Evolutionary conservation across 805 yeast species (phyloP), one percentile per base, ranked within the genome.

Genomic region (Candida multigemmis): DNA sequence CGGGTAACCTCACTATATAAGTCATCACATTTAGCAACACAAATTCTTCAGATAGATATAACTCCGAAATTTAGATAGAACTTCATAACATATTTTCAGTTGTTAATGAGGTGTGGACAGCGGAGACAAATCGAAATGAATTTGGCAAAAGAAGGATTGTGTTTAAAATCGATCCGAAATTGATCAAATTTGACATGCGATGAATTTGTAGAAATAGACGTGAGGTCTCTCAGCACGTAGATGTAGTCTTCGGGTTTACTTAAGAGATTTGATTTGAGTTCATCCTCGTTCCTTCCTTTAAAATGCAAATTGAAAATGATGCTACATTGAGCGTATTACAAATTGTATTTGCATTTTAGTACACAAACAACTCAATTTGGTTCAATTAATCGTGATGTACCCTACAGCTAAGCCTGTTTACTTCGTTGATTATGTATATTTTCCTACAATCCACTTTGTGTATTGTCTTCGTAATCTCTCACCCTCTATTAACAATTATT

Each of bases 91-190:
- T 17, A 29, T 39, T 36, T 30, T 30, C 44, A 27, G 36, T 50
- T 46, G 49, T 35, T 50, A 25, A 38, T 41, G 40, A 47, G 56
- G 67, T 60, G 65, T 60, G 67, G 67, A 60, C 65, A 60, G 54
- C 61, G 64, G 65, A 60, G 67, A 45, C 47, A 60, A 26, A 60
- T 14, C 14, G 39, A 48, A 21, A 18, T 25, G 23, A 19, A 19
- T 24, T n/a, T 26, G 30, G 25, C 14, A 20, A 23, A n/a, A 23
- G 25, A 22, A 8, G 19, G 10, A 11, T 17, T 22, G 23, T 6
- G 12, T 8, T 16, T 25, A 13, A n/a, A 4, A 7, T 10, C 12
- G 10, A n/a, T 16, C 10, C 21, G 18, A 11, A 25, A 16, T n/a
- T n/a, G 9, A 9, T 14, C 15, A 9, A 16, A 12, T 15, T 24